phyloP scores from a whole-genome alignment of 139 green algal genomes.

The Tetradesmus obliquus region DNA sequence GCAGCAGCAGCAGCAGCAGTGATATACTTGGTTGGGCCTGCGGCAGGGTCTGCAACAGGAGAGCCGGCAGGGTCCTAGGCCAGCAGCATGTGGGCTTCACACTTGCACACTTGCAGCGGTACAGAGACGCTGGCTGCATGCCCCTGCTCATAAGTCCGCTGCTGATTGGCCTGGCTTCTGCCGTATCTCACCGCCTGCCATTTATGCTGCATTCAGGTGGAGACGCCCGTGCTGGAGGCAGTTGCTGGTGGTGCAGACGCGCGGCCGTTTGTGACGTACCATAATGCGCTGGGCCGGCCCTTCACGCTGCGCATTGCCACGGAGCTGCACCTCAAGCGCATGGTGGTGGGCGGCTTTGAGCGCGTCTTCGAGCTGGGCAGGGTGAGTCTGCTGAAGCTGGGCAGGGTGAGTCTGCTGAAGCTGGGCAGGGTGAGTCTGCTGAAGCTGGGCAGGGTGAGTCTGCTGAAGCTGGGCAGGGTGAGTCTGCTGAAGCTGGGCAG shows the following conservation, averaged over 20 bases:
- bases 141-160: too few relatives aligned
- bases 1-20: not conserved
- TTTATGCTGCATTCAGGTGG: too few relatives aligned
- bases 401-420: not conserved
- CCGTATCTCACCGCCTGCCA: too few relatives aligned
- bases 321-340: conserved; percentile 98
- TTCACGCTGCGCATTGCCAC: conserved; percentile 98
- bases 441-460: not conserved
- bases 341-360: conserved; percentile 91
- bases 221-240: conserved; percentile 86
- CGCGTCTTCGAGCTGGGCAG: conserved; percentile 97
- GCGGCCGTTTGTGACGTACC: conserved; percentile 95
- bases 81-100: too few relatives aligned
- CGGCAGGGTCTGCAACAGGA: too few relatives aligned
- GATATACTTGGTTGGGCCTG: not conserved
- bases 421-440: not conserved
- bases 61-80: too few relatives aligned
- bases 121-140: too few relatives aligned
- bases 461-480: not conserved
- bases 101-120: too few relatives aligned
- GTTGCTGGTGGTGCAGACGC: conserved; percentile 95
- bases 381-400: conserved; percentile 10
- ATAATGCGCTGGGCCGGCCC: conserved; percentile 90
- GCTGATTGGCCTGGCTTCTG: too few relatives aligned
- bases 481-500: conserved; percentile 94